Conservation (phyloP, 306 rosid species). For the Astragalus glycyphyllos region DNA sequence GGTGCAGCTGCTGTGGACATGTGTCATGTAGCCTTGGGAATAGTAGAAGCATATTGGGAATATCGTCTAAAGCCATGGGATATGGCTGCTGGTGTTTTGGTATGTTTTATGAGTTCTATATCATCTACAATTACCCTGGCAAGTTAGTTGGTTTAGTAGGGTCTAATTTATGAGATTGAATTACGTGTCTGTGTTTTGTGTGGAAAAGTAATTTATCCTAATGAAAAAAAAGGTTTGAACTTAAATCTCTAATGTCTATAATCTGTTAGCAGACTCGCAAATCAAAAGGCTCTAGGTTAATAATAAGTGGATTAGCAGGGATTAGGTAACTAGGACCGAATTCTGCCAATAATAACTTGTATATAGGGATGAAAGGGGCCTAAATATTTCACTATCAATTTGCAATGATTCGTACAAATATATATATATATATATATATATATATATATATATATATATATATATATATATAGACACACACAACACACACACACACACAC, state of each 20-base stretch:
- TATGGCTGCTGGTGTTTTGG: conserved; percentile 99
- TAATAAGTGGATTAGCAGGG: background rate
- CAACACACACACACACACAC: too few relatives aligned
- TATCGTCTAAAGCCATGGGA: conserved; percentile 99
- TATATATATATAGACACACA: too few relatives aligned
- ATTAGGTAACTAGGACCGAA: background rate
- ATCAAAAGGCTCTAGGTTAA: background rate
- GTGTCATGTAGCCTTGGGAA: conserved; percentile 97
- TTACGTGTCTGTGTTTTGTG: conserved; percentile 14
- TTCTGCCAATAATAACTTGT: background rate
- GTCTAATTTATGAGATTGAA: conserved; percentile 12
- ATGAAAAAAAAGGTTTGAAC: background rate
- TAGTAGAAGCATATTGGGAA: conserved; percentile 98
- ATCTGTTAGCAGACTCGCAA: background rate
- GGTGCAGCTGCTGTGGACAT: conserved; percentile 99
- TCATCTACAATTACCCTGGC: conserved; percentile 2
- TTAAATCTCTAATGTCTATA: conserved; percentile 4
- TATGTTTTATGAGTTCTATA: conserved; percentile 44
- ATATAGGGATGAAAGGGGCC: background rate
- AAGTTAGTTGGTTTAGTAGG: background rate
- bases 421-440: too few relatives aligned
- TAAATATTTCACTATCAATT: background rate
- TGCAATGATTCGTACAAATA: background rate
- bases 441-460: too few relatives aligned
- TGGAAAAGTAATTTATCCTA: background rate